A percentile compares a stretch with the other conserved stretches of the same genome.
These are phyloP conservation scores for Petunia secreta DNA, from an alignment of 257 asterid genomes.

Conservation along the genomic window DNA sequence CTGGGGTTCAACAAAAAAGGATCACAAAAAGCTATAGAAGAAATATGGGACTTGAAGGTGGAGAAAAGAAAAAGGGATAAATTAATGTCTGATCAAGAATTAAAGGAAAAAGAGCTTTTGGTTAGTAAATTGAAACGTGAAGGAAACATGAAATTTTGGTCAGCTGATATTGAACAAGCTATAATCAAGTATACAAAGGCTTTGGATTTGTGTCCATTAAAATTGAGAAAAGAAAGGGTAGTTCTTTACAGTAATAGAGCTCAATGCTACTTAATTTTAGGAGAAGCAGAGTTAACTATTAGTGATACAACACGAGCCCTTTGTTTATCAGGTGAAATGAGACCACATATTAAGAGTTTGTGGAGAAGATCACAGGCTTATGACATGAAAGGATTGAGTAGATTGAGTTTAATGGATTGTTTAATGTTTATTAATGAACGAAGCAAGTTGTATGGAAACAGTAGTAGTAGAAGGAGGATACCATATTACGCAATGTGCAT, in stretches of 20 bases:
- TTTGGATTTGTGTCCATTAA: conserved; percentile 42
- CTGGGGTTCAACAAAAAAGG: conserved; percentile 3
- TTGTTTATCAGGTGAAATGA: conserved; percentile 32
- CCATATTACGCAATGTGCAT: conserved; percentile 38
- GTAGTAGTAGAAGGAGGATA: conserved; percentile 24
- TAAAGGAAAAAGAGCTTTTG: conserved; percentile 26
- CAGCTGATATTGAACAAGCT: conserved; percentile 32
- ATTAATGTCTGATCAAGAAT: conserved; percentile 31
- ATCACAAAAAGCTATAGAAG: conserved; percentile 28
- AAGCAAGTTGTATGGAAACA: conserved; percentile 15
- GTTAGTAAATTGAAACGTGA: conserved; percentile 34
- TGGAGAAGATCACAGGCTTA: conserved; percentile 55
- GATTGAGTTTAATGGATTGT: conserved; percentile 44
- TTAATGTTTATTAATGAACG: conserved; percentile 36
- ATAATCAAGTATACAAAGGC: conserved; percentile 27
- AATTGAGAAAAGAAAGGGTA: conserved; percentile 35
- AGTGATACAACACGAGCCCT: conserved; percentile 46
- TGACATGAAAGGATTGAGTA: conserved; percentile 40
- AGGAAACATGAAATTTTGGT: conserved; percentile 42
- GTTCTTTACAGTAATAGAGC: conserved; percentile 47
- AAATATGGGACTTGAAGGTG: conserved; percentile 38
- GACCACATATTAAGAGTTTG: conserved; percentile 38
- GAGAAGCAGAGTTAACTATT: conserved; percentile 39
- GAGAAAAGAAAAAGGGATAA: conserved; percentile 37
- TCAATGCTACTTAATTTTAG: conserved; percentile 38